Evolutionary conservation across 768 basidiomycete genomes (phyloP).

Genomic region (Lentinula raphanica): DNA sequence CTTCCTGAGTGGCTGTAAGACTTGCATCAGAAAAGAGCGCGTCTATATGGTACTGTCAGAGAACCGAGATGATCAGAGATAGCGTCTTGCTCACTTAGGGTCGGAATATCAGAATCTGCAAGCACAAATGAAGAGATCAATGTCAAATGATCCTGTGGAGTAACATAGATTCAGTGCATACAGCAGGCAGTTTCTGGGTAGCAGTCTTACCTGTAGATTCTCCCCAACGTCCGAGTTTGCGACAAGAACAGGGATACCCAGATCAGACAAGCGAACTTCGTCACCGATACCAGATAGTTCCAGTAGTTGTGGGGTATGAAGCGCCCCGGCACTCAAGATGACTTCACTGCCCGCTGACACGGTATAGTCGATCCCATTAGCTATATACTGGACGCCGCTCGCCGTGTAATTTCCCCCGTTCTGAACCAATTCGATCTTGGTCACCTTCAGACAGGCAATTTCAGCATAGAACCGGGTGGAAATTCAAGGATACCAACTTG

Average conservation of each 20-base stretch:
- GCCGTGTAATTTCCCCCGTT: constrained; percentile 22
- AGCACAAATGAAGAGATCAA: neutral
- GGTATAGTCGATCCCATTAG: constrained; percentile 18
- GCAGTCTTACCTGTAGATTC: constrained; percentile 33
- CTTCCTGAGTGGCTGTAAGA: neutral
- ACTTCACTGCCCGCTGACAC: constrained; percentile 41
- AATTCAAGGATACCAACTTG: constrained; percentile 8
- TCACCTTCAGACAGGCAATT: neutral
- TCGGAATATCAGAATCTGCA: neutral
- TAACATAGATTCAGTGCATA: neutral
- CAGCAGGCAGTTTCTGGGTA: neutral
- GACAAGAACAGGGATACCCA: constrained; percentile 28
- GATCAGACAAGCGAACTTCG: constrained; percentile 24
- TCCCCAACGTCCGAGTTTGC: constrained; percentile 37
- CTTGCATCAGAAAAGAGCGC: neutral
- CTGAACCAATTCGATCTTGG: constrained; percentile 11
- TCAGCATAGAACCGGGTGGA: no score
- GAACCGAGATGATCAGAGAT: neutral
- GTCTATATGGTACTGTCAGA: neutral
- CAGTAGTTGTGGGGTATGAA: constrained; percentile 40
- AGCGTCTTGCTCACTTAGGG: neutral
- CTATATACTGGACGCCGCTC: constrained; percentile 34
- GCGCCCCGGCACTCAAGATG: constrained; percentile 30
- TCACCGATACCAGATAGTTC: constrained; percentile 51
- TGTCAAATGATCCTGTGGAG: neutral